Conservation (phyloP, 257 asterid genomes). For the Verbascum thapsus region DNA sequence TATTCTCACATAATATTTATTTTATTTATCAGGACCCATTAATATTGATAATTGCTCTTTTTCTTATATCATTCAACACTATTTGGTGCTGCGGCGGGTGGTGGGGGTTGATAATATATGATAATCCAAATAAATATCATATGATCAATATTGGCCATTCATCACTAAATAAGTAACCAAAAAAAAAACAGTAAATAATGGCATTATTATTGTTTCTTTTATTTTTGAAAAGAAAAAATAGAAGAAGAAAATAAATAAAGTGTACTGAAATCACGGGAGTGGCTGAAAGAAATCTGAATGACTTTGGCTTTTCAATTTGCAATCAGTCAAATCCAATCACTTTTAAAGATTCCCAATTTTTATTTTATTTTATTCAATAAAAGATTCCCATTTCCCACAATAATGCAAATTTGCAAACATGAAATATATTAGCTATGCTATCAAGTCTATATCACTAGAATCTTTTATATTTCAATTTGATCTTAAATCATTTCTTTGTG, state of each 20-base stretch:
- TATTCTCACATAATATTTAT: too few species aligned
- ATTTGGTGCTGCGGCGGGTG: too few species aligned
- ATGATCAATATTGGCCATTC: too few species aligned
- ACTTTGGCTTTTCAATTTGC: constrained; percentile 39
- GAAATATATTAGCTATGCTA: constrained; percentile 1
- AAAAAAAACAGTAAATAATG: background rate
- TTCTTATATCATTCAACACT: too few species aligned
- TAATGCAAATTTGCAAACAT: constrained; percentile 22
- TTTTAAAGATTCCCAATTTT: constrained; percentile 56
- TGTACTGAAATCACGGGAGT: constrained; percentile 58
- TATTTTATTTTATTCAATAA: too few species aligned
- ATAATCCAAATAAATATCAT: constrained; percentile 8
- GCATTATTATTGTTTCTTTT: constrained; percentile 6
- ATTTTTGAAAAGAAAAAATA: background rate
- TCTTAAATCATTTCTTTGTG: constrained; percentile 21
- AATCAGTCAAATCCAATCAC: constrained; percentile 44
- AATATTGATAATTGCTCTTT: too few species aligned
- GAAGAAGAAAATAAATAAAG: background rate
- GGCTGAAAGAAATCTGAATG: constrained; percentile 28
- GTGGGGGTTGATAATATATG: background rate
- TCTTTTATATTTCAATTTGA: background rate
- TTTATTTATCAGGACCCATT: too few species aligned
- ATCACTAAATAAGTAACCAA: too few species aligned
- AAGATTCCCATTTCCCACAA: constrained; percentile 46
- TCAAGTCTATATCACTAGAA: background rate